Conservation (phyloP, 108 stramenopile species). For the Aurantiochytrium sp. region DNA sequence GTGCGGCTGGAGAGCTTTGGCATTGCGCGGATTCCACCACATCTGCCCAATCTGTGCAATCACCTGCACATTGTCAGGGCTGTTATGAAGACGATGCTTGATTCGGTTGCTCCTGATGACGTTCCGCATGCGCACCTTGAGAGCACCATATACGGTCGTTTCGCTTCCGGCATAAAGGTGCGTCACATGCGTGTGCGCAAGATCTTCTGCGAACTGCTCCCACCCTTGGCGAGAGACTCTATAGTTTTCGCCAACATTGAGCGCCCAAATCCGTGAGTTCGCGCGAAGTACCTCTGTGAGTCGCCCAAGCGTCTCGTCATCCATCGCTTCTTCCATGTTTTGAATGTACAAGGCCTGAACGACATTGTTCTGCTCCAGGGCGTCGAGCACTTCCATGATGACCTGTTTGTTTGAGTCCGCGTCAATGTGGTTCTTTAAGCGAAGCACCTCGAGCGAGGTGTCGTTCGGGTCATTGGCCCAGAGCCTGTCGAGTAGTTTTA, state of each 20-base stretch:
- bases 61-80: neutral
- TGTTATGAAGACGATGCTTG: neutral
- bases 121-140: slow-evolving; percentile 2
- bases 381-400: neutral
- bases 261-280: neutral
- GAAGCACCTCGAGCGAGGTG: neutral
- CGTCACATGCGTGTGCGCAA: neutral
- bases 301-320: neutral
- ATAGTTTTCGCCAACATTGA: slow-evolving; percentile 9
- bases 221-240: neutral
- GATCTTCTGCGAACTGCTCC: slow-evolving; percentile 12
- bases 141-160: neutral
- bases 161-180: slow-evolving; percentile 1
- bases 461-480: neutral
- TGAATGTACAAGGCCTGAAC: slow-evolving; percentile 16
- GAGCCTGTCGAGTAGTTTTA: neutral
- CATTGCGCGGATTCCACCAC: neutral
- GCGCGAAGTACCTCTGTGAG: neutral
- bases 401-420: slow-evolving; percentile 7
- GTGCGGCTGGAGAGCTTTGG: neutral
- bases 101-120: neutral
- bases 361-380: neutral
- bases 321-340: slow-evolving; percentile 19
- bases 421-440: neutral
- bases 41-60: neutral